Percentiles rank a stretch among this genome's conserved stretches.
These are phyloP conservation scores for Aspergillus sp. DNA, from an alignment of 2,329 filamentous ascomycete genomes.

Conservation along the genomic window DNA sequence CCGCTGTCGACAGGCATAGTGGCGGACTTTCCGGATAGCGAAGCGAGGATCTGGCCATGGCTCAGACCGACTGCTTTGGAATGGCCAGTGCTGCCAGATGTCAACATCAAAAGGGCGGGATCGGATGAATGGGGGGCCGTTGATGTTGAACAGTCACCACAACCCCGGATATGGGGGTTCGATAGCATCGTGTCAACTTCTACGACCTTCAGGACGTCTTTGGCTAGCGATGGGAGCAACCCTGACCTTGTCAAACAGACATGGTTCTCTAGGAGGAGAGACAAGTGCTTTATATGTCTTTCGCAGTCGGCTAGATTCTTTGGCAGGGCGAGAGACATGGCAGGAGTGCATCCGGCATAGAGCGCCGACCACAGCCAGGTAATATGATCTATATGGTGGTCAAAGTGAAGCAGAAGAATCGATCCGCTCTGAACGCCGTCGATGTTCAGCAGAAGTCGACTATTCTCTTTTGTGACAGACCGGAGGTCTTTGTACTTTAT, in stretches of 20 bases:
- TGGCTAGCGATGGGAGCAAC: conserved; percentile 60
- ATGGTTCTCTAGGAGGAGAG: conserved; percentile 7
- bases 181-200: no score
- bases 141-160: no score
- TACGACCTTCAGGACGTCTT: background rate
- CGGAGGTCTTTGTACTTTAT: background rate
- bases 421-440: background rate
- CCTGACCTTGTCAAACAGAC: conserved; percentile 6
- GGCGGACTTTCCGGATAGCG: conserved; percentile 40
- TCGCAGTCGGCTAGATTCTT: conserved; percentile 22
- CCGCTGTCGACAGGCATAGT: conserved; percentile 24
- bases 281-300: conserved; percentile 29
- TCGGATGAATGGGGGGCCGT: background rate
- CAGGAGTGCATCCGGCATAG: conserved; percentile 34
- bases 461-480: background rate
- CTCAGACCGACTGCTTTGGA: conserved; percentile 50
- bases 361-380: conserved; percentile 42
- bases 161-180: no score
- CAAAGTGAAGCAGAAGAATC: conserved; percentile 24
- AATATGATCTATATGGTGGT: conserved; percentile 35
- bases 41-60: conserved; percentile 43
- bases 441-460: background rate
- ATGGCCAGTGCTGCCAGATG: conserved; percentile 53
- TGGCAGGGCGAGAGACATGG: conserved; percentile 33
- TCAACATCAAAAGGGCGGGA: conserved; percentile 48